These are phyloP conservation scores for Mallotus japonicus DNA, from an alignment of 441 rosid species.

Conservation along the genomic window DNA sequence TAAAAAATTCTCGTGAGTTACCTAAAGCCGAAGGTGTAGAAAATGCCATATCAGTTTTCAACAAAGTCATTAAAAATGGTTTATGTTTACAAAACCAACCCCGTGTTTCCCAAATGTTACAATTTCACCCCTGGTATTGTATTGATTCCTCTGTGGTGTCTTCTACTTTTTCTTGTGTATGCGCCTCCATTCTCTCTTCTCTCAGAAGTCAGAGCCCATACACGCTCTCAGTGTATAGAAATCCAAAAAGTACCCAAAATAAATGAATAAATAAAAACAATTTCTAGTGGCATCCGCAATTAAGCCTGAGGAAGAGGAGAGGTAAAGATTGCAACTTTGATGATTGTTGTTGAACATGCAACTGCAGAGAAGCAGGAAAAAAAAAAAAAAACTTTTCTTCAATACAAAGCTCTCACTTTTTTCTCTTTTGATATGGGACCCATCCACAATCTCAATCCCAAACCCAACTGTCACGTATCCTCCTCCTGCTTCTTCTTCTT, in stretches of 20 bases:
- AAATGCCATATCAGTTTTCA: too few relatives aligned
- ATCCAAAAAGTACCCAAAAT: too few relatives aligned
- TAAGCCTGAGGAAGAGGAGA: not conserved
- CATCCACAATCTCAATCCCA: slow-evolving; percentile 19
- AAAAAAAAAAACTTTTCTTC: slow-evolving; percentile 22
- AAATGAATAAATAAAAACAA: too few relatives aligned
- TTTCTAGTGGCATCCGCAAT: too few relatives aligned
- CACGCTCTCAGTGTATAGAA: too few relatives aligned
- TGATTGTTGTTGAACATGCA: slow-evolving; percentile 32
- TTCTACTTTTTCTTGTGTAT: not conserved
- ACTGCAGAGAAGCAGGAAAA: not conserved
- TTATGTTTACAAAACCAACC: too few relatives aligned
- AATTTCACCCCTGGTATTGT: not conserved
- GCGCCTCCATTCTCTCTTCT: not conserved
- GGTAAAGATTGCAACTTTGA: slow-evolving; percentile 18
- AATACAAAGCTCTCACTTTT: slow-evolving; percentile 25
- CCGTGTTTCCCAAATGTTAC: not conserved
- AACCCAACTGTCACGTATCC: slow-evolving; percentile 46
- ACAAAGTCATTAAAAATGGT: too few relatives aligned
- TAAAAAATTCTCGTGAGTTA: too few relatives aligned
- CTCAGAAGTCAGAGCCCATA: not conserved
- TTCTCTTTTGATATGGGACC: slow-evolving; percentile 33
- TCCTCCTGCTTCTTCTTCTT: slow-evolving; percentile 17
- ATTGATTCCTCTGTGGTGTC: too few relatives aligned
- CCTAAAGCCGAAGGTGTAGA: too few relatives aligned